Conservation (phyloP, 352 stramenopile species). For the Pythium coloratum region DNA sequence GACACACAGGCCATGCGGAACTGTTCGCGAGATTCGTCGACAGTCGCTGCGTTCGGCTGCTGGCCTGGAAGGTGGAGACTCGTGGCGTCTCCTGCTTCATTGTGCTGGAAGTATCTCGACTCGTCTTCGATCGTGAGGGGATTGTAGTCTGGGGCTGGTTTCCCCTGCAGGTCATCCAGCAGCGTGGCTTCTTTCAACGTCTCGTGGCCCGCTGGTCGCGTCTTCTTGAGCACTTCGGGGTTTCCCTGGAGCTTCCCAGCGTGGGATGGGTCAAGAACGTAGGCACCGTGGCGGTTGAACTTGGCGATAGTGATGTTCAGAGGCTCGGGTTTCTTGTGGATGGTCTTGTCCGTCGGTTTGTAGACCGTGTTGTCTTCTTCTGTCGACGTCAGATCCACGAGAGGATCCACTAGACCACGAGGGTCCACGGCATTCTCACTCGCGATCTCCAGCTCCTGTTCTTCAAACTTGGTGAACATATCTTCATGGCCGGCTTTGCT, state of each 20-base stretch:
- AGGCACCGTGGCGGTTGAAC: conserved; percentile 84
- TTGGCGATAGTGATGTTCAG: conserved; percentile 80
- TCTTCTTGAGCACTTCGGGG: conserved; percentile 36
- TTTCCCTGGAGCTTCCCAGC: conserved; percentile 48
- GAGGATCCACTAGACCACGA: conserved; percentile 67
- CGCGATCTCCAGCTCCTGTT: conserved; percentile 66
- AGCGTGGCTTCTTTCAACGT: conserved; percentile 61
- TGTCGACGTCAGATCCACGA: conserved; percentile 76
- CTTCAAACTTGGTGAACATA: conserved; percentile 85
- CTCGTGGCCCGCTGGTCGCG: conserved; percentile 41
- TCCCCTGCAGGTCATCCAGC: conserved; percentile 68
- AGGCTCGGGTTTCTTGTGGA: conserved; percentile 32
- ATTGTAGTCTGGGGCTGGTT: conserved; percentile 58
- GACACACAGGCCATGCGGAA: conserved; percentile 47
- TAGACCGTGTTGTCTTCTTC: conserved; percentile 59
- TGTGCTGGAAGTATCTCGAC: conserved; percentile 80
- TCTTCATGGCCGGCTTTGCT: conserved; percentile 75
- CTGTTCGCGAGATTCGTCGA: conserved; percentile 36
- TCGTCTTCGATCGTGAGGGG: conserved; percentile 82
- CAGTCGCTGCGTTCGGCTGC: conserved; percentile 8
- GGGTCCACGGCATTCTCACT: conserved; percentile 49
- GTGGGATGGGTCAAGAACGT: conserved; percentile 76
- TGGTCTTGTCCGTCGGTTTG: conserved; percentile 32
- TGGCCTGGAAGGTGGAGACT: conserved; percentile 12
- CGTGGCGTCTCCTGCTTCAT: conserved; percentile 26